Base-by-base conservation (phyloP, 306 rosid species). In the Dalbergia cultrata region DNA sequence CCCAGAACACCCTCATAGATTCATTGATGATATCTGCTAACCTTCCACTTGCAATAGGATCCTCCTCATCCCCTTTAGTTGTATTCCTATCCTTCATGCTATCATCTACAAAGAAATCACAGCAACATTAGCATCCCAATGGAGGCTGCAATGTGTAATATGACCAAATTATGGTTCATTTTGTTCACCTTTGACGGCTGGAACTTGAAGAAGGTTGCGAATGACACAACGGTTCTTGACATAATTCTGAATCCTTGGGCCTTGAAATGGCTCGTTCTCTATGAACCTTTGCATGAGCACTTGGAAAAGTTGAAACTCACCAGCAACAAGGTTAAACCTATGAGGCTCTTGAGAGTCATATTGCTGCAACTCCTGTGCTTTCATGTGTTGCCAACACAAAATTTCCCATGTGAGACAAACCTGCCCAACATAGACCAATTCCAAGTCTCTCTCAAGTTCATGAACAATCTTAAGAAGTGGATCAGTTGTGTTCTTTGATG, bases 351-450 rank as follows among this genome's bases (percentile, higher is more conserved):
- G 79, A 12, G 83, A 76, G 12, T 83, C 86, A 39, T 69, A 71
- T 13, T 85, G 90, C 83, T 92, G 84, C 0, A 94, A 72, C 65
- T 92, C 89, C 50, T 31, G 84, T 26, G 91, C 90, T 84, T 96
- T 92, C 53, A 69, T 88, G 78, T 90, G 92, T 54, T 89, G 98
- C 99, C 99, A 96, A 57, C 89, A 91, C 14, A 96, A 87, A 54
- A 96, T 87, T 60, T 96, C 99, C 99, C 99, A 96, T 3, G 99
- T 93, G 60, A 96, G 99, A 58, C 99, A 96, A 87, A 87, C 54
- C 50, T 96, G 99, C 2, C 98, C 99, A 12, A 96, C 97, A 81
- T 96, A 96, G 7, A 93, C 97, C 80, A 88, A 79, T 83, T 96
- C 99, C 77, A 96, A 80, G 62, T 96, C 97, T 77, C 88, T 81